Evolutionary conservation across 2,329 filamentous ascomycete genomes (phyloP).

Genomic region (Aspergillus floridensis): DNA sequence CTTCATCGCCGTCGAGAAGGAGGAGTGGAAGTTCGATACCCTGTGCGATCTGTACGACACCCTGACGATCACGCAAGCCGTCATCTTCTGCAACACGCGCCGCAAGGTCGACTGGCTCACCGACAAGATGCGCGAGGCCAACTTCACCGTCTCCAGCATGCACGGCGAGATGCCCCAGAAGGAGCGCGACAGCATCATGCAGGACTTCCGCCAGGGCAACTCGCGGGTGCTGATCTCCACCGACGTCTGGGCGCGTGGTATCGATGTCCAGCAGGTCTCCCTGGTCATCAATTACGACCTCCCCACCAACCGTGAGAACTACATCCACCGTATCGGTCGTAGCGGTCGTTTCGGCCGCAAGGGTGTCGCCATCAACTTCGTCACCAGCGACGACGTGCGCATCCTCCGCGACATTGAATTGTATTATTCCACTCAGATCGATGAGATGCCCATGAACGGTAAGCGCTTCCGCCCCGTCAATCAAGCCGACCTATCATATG

Average conservation of each 20-base stretch:
- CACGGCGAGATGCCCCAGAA: constrained; percentile 99
- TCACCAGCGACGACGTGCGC: constrained; percentile 95
- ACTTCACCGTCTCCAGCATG: constrained; percentile 98
- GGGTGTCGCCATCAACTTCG: constrained; percentile 99
- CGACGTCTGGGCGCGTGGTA: constrained; percentile 96
- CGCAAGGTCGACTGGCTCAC: constrained; percentile 99
- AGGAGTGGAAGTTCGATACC: constrained; percentile 99
- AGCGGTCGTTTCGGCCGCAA: constrained; percentile 95
- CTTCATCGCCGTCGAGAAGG: constrained; percentile 98
- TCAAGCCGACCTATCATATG: background rate
- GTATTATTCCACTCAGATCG: constrained; percentile 95
- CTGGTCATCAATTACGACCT: constrained; percentile 99
- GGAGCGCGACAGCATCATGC: constrained; percentile 98
- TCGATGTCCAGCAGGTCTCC: constrained; percentile 97
- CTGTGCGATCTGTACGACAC: constrained; percentile 98
- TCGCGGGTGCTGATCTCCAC: constrained; percentile 95
- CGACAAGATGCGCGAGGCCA: constrained; percentile 98
- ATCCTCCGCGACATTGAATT: constrained; percentile 96
- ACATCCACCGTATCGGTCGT: constrained; percentile 96
- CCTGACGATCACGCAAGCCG: constrained; percentile 95
- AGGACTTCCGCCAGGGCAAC: constrained; percentile 96
- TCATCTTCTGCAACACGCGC: constrained; percentile 99
- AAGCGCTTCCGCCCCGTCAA: constrained; percentile 47
- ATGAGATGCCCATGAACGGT: constrained; percentile 98
- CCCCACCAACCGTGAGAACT: constrained; percentile 98